Conservation (phyloP, 495 filamentous ascomycete species). For the Daldinia grandis region DNA sequence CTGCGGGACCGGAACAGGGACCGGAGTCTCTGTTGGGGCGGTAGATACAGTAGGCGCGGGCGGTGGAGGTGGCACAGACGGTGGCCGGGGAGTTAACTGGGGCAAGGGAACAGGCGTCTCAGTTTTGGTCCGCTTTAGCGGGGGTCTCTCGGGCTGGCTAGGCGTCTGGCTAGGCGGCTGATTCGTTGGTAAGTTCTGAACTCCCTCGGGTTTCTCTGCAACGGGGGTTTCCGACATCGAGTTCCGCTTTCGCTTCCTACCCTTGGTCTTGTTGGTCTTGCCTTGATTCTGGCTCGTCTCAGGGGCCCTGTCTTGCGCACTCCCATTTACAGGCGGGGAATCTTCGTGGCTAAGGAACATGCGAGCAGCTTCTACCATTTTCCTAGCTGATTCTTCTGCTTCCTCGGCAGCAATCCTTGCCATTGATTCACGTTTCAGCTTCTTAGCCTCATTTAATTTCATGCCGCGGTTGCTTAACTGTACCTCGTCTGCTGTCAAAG, state of each 20-base stretch:
- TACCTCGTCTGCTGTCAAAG: constrained; percentile 61
- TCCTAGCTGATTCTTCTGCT: constrained; percentile 68
- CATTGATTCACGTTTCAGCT: constrained; percentile 80
- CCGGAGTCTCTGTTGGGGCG: constrained; percentile 57
- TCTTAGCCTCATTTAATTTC: constrained; percentile 93
- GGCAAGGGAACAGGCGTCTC: constrained; percentile 62
- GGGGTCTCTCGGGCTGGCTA: constrained; percentile 46
- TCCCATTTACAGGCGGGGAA: constrained; percentile 42
- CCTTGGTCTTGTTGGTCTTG: constrained; percentile 46
- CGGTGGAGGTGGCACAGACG: constrained; percentile 43
- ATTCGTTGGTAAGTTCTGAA: constrained; percentile 34
- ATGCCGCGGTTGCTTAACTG: constrained; percentile 83
- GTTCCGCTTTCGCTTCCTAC: constrained; percentile 65
- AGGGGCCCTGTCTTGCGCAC: constrained; percentile 34
- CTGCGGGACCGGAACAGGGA: constrained; percentile 60
- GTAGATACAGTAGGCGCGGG: constrained; percentile 5
- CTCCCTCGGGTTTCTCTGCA: constrained; percentile 51
- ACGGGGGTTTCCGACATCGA: constrained; percentile 54
- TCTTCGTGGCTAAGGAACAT: constrained; percentile 55
- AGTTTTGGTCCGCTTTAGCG: constrained; percentile 65
- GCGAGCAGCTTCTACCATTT: constrained; percentile 61
- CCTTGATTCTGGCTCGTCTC: constrained; percentile 34
- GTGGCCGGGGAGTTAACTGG: constrained; percentile 46
- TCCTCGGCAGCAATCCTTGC: constrained; percentile 73
- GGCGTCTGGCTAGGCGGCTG: constrained; percentile 17